These are phyloP conservation scores for Rubia occidens DNA, from an alignment of 305 asterid genomes.

Conservation along the genomic window DNA sequence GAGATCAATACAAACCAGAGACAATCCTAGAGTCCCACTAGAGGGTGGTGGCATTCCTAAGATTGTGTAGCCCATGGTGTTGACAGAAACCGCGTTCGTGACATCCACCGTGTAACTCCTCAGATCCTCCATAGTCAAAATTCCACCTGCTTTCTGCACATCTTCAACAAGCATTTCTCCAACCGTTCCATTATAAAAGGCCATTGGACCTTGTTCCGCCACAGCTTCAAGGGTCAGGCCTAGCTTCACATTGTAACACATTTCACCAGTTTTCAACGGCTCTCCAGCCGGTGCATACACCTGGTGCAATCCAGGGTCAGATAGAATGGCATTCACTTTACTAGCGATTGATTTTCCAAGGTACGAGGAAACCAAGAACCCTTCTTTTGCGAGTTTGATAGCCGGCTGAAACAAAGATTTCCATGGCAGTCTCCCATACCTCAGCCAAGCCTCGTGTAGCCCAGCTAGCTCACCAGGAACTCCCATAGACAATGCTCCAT, in stretches of 20 bases:
- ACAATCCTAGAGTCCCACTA: constrained; percentile 68
- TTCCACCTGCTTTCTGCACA: constrained; percentile 23
- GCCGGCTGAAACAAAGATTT: constrained; percentile 55
- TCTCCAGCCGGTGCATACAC: constrained; percentile 62
- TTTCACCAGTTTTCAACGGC: constrained; percentile 53
- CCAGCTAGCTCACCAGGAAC: constrained; percentile 94
- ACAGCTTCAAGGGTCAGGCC: constrained; percentile 55
- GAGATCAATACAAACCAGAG: constrained; percentile 41
- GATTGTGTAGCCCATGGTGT: constrained; percentile 61
- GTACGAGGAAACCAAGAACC: constrained; percentile 56
- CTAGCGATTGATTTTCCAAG: constrained; percentile 33
- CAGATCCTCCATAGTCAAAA: constrained; percentile 57
- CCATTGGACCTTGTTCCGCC: constrained; percentile 65
- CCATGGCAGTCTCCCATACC: constrained; percentile 72
- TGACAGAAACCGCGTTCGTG: constrained; percentile 41
- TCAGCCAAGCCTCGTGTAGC: constrained; percentile 67
- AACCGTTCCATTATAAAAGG: constrained; percentile 55
- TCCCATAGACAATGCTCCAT: constrained; percentile 70
- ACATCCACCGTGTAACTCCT: constrained; percentile 49
- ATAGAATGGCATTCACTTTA: constrained; percentile 24
- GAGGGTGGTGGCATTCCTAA: constrained; percentile 95
- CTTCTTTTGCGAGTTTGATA: constrained; percentile 60
- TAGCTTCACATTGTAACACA: constrained; percentile 66
- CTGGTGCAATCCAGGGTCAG: constrained; percentile 54
- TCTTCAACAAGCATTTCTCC: constrained; percentile 47